These are phyloP conservation scores for Lathyrus sativus DNA, from an alignment of 306 rosid species.

Conservation along the genomic window DNA sequence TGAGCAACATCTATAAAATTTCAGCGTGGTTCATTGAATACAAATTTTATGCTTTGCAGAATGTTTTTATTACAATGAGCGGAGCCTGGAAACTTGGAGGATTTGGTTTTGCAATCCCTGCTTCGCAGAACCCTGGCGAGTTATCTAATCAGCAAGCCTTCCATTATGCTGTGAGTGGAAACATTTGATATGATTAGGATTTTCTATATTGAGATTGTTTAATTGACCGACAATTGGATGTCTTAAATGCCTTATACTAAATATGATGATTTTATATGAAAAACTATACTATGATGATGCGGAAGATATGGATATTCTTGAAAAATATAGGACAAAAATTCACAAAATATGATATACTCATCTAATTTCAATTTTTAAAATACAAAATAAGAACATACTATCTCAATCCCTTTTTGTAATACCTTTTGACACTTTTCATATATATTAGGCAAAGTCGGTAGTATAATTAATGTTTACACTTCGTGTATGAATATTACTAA, in stretches of 20 bases:
- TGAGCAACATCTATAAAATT: constrained; percentile 23
- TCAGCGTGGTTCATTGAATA: constrained; percentile 28
- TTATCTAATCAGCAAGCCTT: constrained; percentile 63
- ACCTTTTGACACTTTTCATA: neutral
- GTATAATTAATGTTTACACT: neutral
- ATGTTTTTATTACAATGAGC: constrained; percentile 86
- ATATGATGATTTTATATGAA: too few species aligned
- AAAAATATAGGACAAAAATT: neutral
- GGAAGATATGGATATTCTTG: constrained; percentile 8
- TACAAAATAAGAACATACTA: constrained; percentile 3
- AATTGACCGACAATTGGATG: constrained; percentile 10
- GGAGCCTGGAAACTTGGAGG: constrained; percentile 99
- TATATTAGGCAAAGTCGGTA: neutral
- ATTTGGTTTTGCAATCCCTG: constrained; percentile 84
- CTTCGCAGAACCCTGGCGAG: constrained; percentile 63
- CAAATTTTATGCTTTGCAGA: constrained; percentile 54
- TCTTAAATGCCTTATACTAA: neutral
- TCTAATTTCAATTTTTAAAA: constrained; percentile 3
- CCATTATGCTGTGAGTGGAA: constrained; percentile 86
- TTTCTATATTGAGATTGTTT: constrained; percentile 24
- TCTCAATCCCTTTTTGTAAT: neutral
- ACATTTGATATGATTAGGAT: constrained; percentile 32
- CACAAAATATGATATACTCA: neutral
- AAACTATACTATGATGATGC: neutral
- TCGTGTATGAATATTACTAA: neutral